Evolutionary conservation across 805 yeast genomes (phyloP).

Genomic region (Henningerozyma blattae): DNA sequence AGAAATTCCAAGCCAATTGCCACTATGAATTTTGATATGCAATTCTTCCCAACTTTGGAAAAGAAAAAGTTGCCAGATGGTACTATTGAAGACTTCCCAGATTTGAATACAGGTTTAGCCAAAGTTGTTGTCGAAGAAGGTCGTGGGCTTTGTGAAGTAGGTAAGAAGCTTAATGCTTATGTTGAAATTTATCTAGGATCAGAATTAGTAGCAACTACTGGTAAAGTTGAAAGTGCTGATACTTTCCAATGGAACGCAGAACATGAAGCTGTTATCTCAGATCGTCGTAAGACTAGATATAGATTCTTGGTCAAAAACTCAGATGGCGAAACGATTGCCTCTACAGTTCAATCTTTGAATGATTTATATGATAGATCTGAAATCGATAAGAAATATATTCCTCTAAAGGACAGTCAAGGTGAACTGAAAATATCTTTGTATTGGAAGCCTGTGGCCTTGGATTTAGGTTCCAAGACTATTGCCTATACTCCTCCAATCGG

Average conservation of each 20-base stretch:
- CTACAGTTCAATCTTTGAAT: slow-evolving; percentile 42
- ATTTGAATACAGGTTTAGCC: slow-evolving; percentile 85
- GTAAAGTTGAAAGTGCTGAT: slow-evolving; percentile 37
- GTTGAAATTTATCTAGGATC: slow-evolving; percentile 63
- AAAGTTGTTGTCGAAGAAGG: slow-evolving; percentile 37
- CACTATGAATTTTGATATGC: slow-evolving; percentile 52
- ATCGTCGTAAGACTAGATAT: slow-evolving; percentile 59
- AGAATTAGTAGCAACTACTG: slow-evolving; percentile 44
- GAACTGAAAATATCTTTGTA: slow-evolving; percentile 54
- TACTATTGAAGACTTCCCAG: slow-evolving; percentile 75
- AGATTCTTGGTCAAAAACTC: slow-evolving; percentile 56
- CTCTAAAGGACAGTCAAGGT: slow-evolving; percentile 57
- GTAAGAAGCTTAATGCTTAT: slow-evolving; percentile 47
- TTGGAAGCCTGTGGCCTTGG: slow-evolving; percentile 81
- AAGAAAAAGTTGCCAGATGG: slow-evolving; percentile 62
- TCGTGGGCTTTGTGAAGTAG: slow-evolving; percentile 23
- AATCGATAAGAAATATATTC: slow-evolving; percentile 69
- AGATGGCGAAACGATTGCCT: slow-evolving; percentile 45
- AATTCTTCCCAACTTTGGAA: slow-evolving; percentile 62
- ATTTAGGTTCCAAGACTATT: slow-evolving; percentile 53
- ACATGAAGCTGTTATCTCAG: slow-evolving; percentile 56
- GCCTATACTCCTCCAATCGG: slow-evolving; percentile 95
- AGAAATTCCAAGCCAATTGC: slow-evolving; percentile 84
- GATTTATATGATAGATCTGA: slow-evolving; percentile 68
- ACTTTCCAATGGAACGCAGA: slow-evolving; percentile 55